phyloP scores from a whole-genome alignment of 257 asterid genomes.

The Plantago major region DNA sequence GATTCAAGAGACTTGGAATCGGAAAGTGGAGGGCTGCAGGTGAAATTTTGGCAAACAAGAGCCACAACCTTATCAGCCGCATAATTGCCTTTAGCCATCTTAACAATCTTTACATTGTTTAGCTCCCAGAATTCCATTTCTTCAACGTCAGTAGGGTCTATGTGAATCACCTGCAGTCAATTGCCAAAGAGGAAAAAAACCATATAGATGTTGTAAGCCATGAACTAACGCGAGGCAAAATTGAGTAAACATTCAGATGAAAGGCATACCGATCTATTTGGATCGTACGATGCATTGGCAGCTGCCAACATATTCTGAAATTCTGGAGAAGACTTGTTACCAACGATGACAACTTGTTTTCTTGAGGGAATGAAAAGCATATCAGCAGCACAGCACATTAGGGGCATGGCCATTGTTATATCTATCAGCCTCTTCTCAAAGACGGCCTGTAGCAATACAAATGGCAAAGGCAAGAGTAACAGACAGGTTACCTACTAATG shows the following conservation, averaged over 20 bases:
- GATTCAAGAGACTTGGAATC: constrained; percentile 45
- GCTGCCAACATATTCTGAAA: constrained; percentile 65
- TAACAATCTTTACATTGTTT: constrained; percentile 50
- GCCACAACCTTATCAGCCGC: constrained; percentile 46
- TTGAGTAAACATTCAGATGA: neutral
- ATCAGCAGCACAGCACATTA: constrained; percentile 89
- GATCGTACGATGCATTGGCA: constrained; percentile 67
- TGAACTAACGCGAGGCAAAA: neutral
- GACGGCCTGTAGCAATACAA: constrained; percentile 48
- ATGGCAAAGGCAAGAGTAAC: neutral
- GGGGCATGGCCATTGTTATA: constrained; percentile 66
- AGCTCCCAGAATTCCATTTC: constrained; percentile 76
- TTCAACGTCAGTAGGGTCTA: constrained; percentile 54
- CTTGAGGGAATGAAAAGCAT: constrained; percentile 61
- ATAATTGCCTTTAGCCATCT: constrained; percentile 57
- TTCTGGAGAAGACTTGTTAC: constrained; percentile 32
- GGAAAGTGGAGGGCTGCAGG: constrained; percentile 65
- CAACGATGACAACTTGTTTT: constrained; percentile 72
- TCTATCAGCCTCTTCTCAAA: constrained; percentile 85
- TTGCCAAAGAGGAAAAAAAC: neutral
- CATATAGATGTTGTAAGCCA: neutral
- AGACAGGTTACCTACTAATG: neutral
- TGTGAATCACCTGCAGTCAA: constrained; percentile 68
- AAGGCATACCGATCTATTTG: constrained; percentile 57
- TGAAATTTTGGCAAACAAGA: constrained; percentile 77